Evolutionary conservation across 2,329 filamentous ascomycete genomes (phyloP).

Genomic region (Aschersonia sp.): DNA sequence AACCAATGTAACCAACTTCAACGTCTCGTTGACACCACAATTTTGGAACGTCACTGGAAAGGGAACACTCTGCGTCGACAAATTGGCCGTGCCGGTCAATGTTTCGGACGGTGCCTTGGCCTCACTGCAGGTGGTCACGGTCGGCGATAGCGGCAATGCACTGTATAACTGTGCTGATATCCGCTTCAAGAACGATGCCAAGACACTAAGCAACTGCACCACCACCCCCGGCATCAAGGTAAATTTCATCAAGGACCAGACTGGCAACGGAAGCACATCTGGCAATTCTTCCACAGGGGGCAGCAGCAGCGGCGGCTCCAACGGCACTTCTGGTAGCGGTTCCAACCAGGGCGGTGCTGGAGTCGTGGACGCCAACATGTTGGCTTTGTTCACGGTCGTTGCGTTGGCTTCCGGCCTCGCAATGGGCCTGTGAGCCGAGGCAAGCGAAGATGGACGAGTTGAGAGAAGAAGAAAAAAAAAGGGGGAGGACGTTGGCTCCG

Average conservation of each 20-base stretch:
- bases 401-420: constrained; percentile 23
- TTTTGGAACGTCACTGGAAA: constrained; percentile 43
- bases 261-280: constrained; percentile 6
- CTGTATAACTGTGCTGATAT: constrained; percentile 69
- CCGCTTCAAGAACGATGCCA: constrained; percentile 41
- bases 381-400: constrained; percentile 18
- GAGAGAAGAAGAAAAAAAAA: too few species aligned
- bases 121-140: constrained; percentile 55
- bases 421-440: constrained; percentile 14
- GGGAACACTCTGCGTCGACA: constrained; percentile 51
- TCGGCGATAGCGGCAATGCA: constrained; percentile 40
- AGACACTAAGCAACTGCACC: constrained; percentile 23
- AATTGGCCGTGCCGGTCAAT: constrained; percentile 38
- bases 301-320: neutral
- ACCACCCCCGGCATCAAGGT: constrained; percentile 27
- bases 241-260: constrained; percentile 16
- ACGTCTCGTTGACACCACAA: constrained; percentile 47
- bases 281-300: neutral
- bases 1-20: constrained; percentile 45
- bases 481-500: too few species aligned
- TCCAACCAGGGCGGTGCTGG: constrained; percentile 10
- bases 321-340: neutral
- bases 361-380: constrained; percentile 9
- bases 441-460: constrained; percentile 2
- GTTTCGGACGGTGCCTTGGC: constrained; percentile 46